phyloP scores from a whole-genome alignment of 2,329 filamentous ascomycete species.

The Colletotrichum melonis region DNA sequence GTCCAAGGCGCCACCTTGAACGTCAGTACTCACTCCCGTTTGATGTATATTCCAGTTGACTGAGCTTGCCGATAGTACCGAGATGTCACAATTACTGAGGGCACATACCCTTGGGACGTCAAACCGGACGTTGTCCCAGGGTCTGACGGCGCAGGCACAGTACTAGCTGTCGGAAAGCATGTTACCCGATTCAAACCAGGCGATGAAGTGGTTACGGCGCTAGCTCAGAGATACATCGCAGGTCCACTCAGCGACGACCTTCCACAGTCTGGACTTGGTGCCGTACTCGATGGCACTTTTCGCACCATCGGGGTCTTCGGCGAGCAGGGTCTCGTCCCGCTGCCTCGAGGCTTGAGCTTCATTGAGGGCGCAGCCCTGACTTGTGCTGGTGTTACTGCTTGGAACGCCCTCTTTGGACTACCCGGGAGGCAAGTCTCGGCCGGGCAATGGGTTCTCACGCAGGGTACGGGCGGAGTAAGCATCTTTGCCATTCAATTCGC shows the following conservation, averaged over 20 bases:
- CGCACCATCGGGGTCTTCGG: slow-evolving; percentile 44
- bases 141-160: slow-evolving; percentile 64
- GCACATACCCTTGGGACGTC: slow-evolving; percentile 44
- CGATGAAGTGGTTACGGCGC: slow-evolving; percentile 58
- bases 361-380: slow-evolving; percentile 68
- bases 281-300: slow-evolving; percentile 44
- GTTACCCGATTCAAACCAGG: slow-evolving; percentile 62
- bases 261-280: slow-evolving; percentile 50
- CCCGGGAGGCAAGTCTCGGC: slow-evolving; percentile 47
- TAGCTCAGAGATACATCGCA: slow-evolving; percentile 43
- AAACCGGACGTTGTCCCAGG: slow-evolving; percentile 42
- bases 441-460: slow-evolving; percentile 51
- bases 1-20: slow-evolving; percentile 28
- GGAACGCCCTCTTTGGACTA: slow-evolving; percentile 68
- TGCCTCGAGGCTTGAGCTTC: slow-evolving; percentile 64
- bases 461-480: slow-evolving; percentile 56
- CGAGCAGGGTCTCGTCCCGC: slow-evolving; percentile 68
- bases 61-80: slow-evolving; percentile 22
- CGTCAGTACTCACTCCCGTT: neutral
- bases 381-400: slow-evolving; percentile 66
- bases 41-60: neutral
- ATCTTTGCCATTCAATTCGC: slow-evolving; percentile 55
- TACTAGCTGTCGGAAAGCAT: slow-evolving; percentile 58
- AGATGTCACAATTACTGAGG: slow-evolving; percentile 40
- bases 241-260: slow-evolving; percentile 51